Evolutionary conservation across 768 basidiomycete genomes (phyloP), one percentile per base, ranked within the genome.

Genomic region (Russula compacta): DNA sequence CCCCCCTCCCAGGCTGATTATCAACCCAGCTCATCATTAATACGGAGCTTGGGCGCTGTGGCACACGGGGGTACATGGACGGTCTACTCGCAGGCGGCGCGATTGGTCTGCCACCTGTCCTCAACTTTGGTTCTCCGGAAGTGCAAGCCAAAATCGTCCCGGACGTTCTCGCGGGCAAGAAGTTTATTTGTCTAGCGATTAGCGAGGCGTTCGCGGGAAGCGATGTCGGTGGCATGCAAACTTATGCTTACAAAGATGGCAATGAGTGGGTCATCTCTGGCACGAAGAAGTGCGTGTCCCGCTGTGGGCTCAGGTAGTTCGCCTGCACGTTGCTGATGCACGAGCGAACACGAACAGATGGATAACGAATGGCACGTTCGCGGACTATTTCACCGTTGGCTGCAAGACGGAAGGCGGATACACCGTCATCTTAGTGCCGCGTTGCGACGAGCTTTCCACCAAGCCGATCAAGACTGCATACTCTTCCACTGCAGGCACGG

Each of bases 171-270:
- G 74, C 78, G 3, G 91, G 89, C 9, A 89, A 86, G 73, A 92
- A 93, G 73, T 91, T 83, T 67, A 86, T 97, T 64, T 87, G 86
- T 8, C 77, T 98, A 38, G 95, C 95, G 9, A 92, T 98, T 68
- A 87, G 85, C 49, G 95, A 98, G 74, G 92, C 95, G 0, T 95
- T 95, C 66, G 95, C 93, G 2, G 90, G 90, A 17, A 89, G 87
- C 66, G 90, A 93, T 66, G 91, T 93, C 2, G 73, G 82, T 53
- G 92, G 94, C 3, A 68, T 95, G 39, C 92, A 83, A 78, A 98
- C 87, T 59, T 87, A 85, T 1, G 95, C 95, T 0, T 81, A 83
- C 58, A 83, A 83, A 59, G 92, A 95, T 67, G 95, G 92, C 1
- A 84, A 89, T 66, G 75, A 85, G 44, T 95, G 89, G 87, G 79